Percentiles rank a stretch among this genome's conserved stretches.
phyloP scores from a whole-genome alignment of 306 rosid genomes.

The Quercus parvula region DNA sequence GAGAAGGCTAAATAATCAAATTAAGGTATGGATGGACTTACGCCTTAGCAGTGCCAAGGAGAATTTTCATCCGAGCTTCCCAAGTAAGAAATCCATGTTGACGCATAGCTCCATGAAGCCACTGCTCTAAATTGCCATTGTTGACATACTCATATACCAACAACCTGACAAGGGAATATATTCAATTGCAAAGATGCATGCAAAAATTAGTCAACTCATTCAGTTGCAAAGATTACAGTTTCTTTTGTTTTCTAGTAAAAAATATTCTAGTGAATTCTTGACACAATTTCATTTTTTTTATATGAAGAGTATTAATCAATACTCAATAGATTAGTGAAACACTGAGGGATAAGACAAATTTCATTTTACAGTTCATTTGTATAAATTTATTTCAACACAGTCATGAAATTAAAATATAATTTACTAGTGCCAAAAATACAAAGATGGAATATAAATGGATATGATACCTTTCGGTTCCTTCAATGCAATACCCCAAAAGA shows the following conservation, averaged over 20 bases:
- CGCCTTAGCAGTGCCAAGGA: slow-evolving; percentile 92
- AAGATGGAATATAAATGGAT: slow-evolving; percentile 13
- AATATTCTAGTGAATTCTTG: background rate
- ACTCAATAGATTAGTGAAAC: background rate
- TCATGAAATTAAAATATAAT: background rate
- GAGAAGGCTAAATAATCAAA: slow-evolving; percentile 1
- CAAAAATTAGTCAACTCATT: background rate
- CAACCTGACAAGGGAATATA: slow-evolving; percentile 50
- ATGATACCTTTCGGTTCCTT: slow-evolving; percentile 88
- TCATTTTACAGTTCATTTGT: slow-evolving; percentile 16
- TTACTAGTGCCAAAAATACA: background rate
- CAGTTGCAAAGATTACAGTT: background rate
- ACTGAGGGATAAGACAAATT: background rate
- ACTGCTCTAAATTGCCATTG: slow-evolving; percentile 86
- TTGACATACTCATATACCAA: slow-evolving; percentile 83
- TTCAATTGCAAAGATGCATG: background rate
- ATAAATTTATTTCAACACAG: slow-evolving; percentile 9
- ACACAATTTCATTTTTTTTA: background rate
- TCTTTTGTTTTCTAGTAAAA: background rate
- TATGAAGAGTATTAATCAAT: background rate
- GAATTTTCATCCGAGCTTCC: slow-evolving; percentile 92
- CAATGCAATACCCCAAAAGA: slow-evolving; percentile 84
- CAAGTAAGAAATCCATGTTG: slow-evolving; percentile 81
- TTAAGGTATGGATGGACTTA: slow-evolving; percentile 30
- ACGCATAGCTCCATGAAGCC: slow-evolving; percentile 90